phyloP scores from a whole-genome alignment of 2,329 filamentous ascomycete species.

The Apiospora koreana region DNA sequence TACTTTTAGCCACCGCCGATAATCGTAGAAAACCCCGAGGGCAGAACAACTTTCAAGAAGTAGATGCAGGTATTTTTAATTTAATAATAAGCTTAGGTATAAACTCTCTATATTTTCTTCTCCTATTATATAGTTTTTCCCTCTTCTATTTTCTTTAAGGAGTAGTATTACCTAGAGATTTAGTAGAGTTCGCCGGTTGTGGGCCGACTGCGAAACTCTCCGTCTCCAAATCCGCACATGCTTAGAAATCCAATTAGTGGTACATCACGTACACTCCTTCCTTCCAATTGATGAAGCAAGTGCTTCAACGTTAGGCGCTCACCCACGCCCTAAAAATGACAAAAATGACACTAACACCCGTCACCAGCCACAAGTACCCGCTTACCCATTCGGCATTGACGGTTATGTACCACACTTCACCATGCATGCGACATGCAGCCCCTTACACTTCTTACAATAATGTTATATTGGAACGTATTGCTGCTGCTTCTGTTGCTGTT shows the following conservation, averaged over 20 bases:
- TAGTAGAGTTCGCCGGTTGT: constrained; percentile 16
- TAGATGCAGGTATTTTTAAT: neutral
- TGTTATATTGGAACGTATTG: too few relatives aligned
- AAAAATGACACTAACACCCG: neutral
- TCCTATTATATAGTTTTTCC: too few relatives aligned
- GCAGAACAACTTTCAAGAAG: neutral
- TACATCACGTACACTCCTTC: constrained; percentile 14
- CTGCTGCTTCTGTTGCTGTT: neutral
- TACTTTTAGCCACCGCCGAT: neutral
- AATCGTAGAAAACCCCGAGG: neutral
- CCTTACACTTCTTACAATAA: neutral
- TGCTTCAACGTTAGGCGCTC: too few relatives aligned
- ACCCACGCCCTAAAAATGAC: neutral
- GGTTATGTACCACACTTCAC: neutral
- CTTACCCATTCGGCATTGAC: neutral
- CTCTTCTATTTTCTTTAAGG: neutral
- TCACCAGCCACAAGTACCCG: neutral
- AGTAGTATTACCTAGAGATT: constrained; percentile 15
- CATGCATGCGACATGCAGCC: neutral
- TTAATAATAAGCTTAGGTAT: too few relatives aligned
- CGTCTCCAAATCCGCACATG: constrained; percentile 25
- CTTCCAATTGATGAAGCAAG: neutral
- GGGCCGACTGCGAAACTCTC: constrained; percentile 21
- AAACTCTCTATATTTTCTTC: neutral
- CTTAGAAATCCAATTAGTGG: constrained; percentile 37